phyloP scores from a whole-genome alignment of 805 yeast species.

The Wickerhamomyces kurtzmanii region DNA sequence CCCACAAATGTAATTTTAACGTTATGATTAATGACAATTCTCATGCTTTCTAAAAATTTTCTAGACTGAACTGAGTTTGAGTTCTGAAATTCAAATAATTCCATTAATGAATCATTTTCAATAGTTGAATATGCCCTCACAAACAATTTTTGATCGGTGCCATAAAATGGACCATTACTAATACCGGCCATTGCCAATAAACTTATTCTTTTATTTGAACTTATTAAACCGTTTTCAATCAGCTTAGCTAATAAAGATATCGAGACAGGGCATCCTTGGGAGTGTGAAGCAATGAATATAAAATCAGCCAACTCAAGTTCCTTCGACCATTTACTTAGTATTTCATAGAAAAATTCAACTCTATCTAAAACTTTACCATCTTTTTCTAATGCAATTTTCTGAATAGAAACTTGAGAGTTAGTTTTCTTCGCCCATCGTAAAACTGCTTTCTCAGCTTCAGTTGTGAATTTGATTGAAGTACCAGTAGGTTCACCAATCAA shows the following conservation, averaged over 20 bases:
- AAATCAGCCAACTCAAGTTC: slow-evolving; percentile 61
- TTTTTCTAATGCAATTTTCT: slow-evolving; percentile 86
- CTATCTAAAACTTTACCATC: slow-evolving; percentile 88
- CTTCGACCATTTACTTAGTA: slow-evolving; percentile 56
- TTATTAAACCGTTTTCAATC: slow-evolving; percentile 44
- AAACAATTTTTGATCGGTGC: slow-evolving; percentile 74
- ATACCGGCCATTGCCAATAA: slow-evolving; percentile 93
- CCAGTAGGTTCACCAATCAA: slow-evolving; percentile 95
- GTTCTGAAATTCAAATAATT: slow-evolving; percentile 81
- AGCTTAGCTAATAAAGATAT: slow-evolving; percentile 68
- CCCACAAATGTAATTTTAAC: slow-evolving; percentile 79
- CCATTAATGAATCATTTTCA: slow-evolving; percentile 79
- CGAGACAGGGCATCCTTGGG: slow-evolving; percentile 93
- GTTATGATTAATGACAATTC: slow-evolving; percentile 54
- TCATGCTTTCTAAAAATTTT: slow-evolving; percentile 58
- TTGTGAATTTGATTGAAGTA: slow-evolving; percentile 82
- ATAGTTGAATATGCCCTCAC: slow-evolving; percentile 85
- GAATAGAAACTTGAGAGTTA: slow-evolving; percentile 42
- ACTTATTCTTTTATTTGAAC: slow-evolving; percentile 36
- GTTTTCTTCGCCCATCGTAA: slow-evolving; percentile 49
- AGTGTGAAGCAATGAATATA: slow-evolving; percentile 87
- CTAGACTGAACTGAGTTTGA: slow-evolving; percentile 63
- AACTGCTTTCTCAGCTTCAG: slow-evolving; percentile 78
- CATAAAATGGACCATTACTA: slow-evolving; percentile 89
- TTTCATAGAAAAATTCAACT: slow-evolving; percentile 68